Conservation (phyloP, 331 rosid genomes). For the Malus hybrid region DNA sequence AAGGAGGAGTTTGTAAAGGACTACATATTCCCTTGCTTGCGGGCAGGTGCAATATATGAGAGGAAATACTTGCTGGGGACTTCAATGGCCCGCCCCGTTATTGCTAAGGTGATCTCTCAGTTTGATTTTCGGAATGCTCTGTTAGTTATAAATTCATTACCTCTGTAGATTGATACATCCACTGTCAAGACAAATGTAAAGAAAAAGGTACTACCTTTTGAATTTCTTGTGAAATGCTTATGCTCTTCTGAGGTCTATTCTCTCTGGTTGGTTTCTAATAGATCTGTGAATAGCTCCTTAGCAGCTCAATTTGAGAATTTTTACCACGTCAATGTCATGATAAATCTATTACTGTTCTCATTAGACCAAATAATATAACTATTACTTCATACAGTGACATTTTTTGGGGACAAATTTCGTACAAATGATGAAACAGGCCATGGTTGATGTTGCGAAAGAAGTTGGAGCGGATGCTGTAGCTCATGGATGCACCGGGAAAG, state of each 20-base stretch:
- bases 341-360: background rate
- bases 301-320: background rate
- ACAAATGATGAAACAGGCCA: slow-evolving; percentile 43
- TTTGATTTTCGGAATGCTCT: background rate
- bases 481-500: slow-evolving; percentile 97
- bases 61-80: slow-evolving; percentile 93
- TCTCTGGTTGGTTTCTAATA: background rate
- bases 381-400: background rate
- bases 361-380: background rate
- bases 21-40: slow-evolving; percentile 76
- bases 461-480: slow-evolving; percentile 98
- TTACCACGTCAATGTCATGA: background rate
- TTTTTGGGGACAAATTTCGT: background rate
- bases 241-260: background rate
- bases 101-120: slow-evolving; percentile 62
- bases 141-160: background rate
- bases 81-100: slow-evolving; percentile 96
- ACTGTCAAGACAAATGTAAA: background rate
- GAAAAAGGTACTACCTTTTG: background rate
- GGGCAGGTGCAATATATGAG: slow-evolving; percentile 92
- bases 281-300: background rate
- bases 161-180: background rate
- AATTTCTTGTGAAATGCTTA: background rate
- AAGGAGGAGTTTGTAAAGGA: slow-evolving; percentile 83
- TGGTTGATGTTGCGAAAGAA: slow-evolving; percentile 93